Base-by-base conservation (phyloP, 768 basidiomycete species). In the Filobasidium wieringae region DNA sequence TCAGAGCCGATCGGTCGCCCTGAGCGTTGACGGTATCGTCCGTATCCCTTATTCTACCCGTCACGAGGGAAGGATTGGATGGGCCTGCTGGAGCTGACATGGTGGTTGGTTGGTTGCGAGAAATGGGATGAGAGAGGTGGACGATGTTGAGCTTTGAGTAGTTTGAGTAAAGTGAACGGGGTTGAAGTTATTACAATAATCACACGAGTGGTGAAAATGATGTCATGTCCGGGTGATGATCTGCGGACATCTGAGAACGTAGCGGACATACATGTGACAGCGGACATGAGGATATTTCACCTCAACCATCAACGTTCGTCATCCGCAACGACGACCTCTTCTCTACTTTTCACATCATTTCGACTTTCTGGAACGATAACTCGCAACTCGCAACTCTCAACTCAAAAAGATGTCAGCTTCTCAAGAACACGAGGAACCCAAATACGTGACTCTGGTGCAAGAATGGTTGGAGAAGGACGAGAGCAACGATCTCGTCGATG, bases 21-120 rank as follows among this genome's bases (percentile, higher is more conserved):
- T 47, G 43, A 5, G 43, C 43, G 24, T 7, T 24, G 43, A 26
- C 43, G 43, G 29, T 14, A 12, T 47, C 22, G 24, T 47, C 43
- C 4, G 17, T 19, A 22, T 47, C 43, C 43, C 43, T 19, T 12
- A 47, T 47, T 22, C 43, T 2, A 47, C 36, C 36, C 26, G 27
- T 26, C 7, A 40, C 36, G 33, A 50, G 36, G 5, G 56, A 37
- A 1, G 56, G 56, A 11, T 45, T 49, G 2, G 55, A 57, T 49
- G 55, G 55, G 11, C 55, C 55, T 57, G 49, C 56, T 57, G 53
- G 36, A 9, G 49, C 36, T 8, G 56, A 57, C 56, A 57, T 57
- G 47, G 27, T 17, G 36, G 29, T 43, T n/a, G 15, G 19, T 7
- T 43, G 19, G 7, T n/a, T 19, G 41, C 7, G 15, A 7, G 8